Evolutionary conservation across 225 moss, liverwort and hornwort species (phyloP).

Genomic region (Sphagnum tenellum): DNA sequence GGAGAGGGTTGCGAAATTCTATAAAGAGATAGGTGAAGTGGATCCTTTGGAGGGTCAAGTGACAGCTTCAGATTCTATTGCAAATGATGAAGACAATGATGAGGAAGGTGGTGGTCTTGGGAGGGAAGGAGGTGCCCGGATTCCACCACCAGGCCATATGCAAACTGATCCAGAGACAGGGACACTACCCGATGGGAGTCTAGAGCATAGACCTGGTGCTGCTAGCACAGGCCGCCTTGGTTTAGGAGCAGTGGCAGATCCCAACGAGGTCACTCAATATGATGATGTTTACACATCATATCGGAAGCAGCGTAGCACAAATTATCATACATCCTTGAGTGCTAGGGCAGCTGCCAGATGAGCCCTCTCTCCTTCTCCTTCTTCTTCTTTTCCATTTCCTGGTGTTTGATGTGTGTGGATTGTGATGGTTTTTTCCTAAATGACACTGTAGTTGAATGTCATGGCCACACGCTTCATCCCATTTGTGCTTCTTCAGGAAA

Average conservation of each 20-base stretch:
- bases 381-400: too few species aligned
- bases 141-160: conserved; percentile 81
- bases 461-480: too few species aligned
- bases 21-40: conserved; percentile 87
- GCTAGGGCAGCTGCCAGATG: conserved; percentile 86
- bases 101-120: conserved; percentile 11
- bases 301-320: conserved; percentile 92
- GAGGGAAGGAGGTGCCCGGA: conserved; percentile 83
- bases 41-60: conserved; percentile 90
- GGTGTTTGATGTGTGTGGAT: too few species aligned
- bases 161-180: conserved; percentile 84
- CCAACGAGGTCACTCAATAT: conserved; percentile 90
- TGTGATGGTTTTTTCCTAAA: too few species aligned
- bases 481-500: too few species aligned
- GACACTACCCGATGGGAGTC: conserved; percentile 74
- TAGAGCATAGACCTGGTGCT: conserved; percentile 92
- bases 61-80: conserved; percentile 26
- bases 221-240: conserved; percentile 84
- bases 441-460: too few species aligned
- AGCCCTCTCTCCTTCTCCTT: not conserved
- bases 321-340: conserved; percentile 91
- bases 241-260: conserved; percentile 84
- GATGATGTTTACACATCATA: conserved; percentile 98
- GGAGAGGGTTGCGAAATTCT: conserved; percentile 83
- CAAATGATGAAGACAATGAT: conserved; percentile 47